Evolutionary conservation across 148 eudicot species (phyloP).

Genomic region (Persicaria tinctoria): DNA sequence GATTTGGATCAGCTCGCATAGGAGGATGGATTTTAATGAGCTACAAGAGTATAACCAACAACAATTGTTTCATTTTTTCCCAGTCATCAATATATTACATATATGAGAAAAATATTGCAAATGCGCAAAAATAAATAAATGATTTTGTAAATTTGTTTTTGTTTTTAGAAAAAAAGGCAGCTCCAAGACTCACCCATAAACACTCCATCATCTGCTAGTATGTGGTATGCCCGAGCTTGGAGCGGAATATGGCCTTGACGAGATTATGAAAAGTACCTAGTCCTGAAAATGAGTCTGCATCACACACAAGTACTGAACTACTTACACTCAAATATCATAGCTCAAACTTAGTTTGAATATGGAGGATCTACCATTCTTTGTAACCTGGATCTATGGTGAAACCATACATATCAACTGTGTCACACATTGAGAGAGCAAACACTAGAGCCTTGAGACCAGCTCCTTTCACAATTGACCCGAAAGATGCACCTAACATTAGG

Average conservation of each 20-base stretch:
- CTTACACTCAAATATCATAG: too few relatives aligned
- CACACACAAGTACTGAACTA: too few relatives aligned
- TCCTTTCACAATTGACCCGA: slow-evolving; percentile 49
- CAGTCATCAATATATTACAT: not conserved
- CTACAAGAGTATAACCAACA: slow-evolving; percentile 23
- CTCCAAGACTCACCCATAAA: slow-evolving; percentile 60
- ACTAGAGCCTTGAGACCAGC: slow-evolving; percentile 96
- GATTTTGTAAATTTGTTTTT: not conserved
- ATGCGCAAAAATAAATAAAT: not conserved
- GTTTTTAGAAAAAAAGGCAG: too few relatives aligned
- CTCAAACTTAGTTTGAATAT: too few relatives aligned
- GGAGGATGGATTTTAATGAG: slow-evolving; percentile 91
- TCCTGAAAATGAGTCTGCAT: slow-evolving; percentile 41
- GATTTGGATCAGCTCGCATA: slow-evolving; percentile 79
- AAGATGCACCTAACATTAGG: too few relatives aligned
- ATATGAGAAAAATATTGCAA: not conserved
- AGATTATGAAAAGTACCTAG: slow-evolving; percentile 91
- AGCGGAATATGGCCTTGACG: slow-evolving; percentile 93
- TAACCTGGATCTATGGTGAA: too few relatives aligned
- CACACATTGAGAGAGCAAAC: slow-evolving; percentile 87
- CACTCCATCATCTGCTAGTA: slow-evolving; percentile 99
- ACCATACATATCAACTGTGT: slow-evolving; percentile 30
- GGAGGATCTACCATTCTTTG: too few relatives aligned
- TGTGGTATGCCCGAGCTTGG: slow-evolving; percentile 59
- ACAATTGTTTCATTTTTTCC: not conserved